phyloP scores from a whole-genome alignment of 2,329 filamentous ascomycete species.

The Fusarium pseudoanthophilum region DNA sequence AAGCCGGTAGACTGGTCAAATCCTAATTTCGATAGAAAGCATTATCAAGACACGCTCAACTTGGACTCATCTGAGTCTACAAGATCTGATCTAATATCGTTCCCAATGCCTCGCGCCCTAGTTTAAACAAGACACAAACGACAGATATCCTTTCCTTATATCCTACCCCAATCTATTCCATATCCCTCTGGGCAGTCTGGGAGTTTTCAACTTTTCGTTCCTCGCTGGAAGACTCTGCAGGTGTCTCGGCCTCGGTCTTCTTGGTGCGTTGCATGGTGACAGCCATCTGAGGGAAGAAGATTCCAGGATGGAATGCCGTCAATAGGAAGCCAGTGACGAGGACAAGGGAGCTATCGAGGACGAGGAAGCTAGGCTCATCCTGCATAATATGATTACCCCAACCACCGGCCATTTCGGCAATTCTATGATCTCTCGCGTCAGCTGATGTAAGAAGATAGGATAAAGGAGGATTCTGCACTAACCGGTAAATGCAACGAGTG shows the following conservation, averaged over 20 bases:
- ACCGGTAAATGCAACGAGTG: conserved; percentile 66
- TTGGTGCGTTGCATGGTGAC: conserved; percentile 41
- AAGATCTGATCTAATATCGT: conserved; percentile 16
- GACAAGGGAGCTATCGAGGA: conserved; percentile 65
- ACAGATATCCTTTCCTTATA: background rate
- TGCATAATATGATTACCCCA: conserved; percentile 74
- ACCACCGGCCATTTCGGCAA: conserved; percentile 71
- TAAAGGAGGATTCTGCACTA: conserved; percentile 34
- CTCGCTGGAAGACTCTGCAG: conserved; percentile 45
- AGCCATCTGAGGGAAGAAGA: conserved; percentile 66
- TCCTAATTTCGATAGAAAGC: conserved; percentile 42
- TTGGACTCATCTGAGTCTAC: conserved; percentile 16
- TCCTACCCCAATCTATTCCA: background rate
- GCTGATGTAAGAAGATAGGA: conserved; percentile 4
- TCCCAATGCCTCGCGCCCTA: background rate
- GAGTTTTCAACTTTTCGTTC: conserved; percentile 39
- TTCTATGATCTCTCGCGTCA: conserved; percentile 51
- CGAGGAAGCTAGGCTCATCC: conserved; percentile 68
- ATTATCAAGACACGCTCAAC: conserved; percentile 16
- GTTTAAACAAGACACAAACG: background rate
- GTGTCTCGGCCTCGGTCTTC: conserved; percentile 39
- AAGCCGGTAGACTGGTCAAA: conserved; percentile 58
- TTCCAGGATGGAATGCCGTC: conserved; percentile 63
- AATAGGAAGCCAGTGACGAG: conserved; percentile 61
- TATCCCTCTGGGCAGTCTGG: conserved; percentile 24